Evolutionary conservation across 768 basidiomycete species (phyloP).

Genomic region (Dioszegia hungarica): DNA sequence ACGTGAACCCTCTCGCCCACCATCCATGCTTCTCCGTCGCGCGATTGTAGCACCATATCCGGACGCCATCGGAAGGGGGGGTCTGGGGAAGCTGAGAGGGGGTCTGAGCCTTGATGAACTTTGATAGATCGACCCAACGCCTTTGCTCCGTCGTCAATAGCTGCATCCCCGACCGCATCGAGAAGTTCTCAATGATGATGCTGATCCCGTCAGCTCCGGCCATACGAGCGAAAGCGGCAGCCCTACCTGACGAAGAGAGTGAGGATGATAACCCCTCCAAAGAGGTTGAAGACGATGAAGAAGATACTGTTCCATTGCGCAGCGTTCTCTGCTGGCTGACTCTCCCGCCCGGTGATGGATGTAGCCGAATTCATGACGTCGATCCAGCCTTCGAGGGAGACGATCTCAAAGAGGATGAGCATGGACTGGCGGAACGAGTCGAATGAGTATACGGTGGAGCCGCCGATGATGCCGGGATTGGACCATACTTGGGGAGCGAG

Average conservation of each 20-base stretch:
- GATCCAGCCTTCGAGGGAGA: slow-evolving; percentile 94
- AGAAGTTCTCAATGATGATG: slow-evolving; percentile 94
- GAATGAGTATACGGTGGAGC: slow-evolving; percentile 79
- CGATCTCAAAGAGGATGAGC: slow-evolving; percentile 91
- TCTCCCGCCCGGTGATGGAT: slow-evolving; percentile 64
- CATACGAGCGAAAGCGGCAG: no score
- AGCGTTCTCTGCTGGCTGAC: slow-evolving; percentile 67
- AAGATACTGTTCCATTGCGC: slow-evolving; percentile 82
- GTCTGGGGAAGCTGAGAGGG: slow-evolving; percentile 74
- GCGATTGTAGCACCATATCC: slow-evolving; percentile 85
- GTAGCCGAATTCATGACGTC: slow-evolving; percentile 81
- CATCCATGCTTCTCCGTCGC: slow-evolving; percentile 88
- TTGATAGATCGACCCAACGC: slow-evolving; percentile 91
- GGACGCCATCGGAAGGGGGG: slow-evolving; percentile 57
- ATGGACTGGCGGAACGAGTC: slow-evolving; percentile 78
- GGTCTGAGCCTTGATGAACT: slow-evolving; percentile 75
- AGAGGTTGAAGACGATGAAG: slow-evolving; percentile 82
- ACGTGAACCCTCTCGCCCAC: slow-evolving; percentile 78
- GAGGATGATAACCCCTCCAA: slow-evolving; percentile 83
- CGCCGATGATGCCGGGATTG: slow-evolving; percentile 60
- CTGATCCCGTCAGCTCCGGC: slow-evolving; percentile 53
- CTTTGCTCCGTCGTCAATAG: slow-evolving; percentile 78
- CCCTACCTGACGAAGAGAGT: slow-evolving; percentile 90
- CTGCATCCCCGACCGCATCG: slow-evolving; percentile 76
- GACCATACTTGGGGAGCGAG: slow-evolving; percentile 82